Percentiles rank a stretch among this genome's conserved stretches.
phyloP scores from a whole-genome alignment of 192 early-diverging fungal genomes.

The Jimgerdemannia flammicorona region DNA sequence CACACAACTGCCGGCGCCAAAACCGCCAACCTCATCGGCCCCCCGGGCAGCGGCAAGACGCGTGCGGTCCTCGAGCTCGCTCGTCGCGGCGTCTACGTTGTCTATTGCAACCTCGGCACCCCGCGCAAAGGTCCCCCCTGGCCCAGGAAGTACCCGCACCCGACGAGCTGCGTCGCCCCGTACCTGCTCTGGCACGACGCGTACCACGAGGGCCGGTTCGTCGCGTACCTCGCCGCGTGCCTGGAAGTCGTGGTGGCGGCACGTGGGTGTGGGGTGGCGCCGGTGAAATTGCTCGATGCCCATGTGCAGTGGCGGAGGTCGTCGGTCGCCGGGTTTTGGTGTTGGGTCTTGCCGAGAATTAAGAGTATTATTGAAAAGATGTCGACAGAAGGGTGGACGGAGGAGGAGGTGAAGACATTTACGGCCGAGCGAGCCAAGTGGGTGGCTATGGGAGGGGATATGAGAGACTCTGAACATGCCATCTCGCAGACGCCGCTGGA shows the following conservation, averaged over 20 bases:
- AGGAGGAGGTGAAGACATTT: background rate
- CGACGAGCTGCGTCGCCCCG: background rate
- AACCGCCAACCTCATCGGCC: background rate
- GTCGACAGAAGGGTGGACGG: background rate
- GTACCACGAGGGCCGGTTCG: background rate
- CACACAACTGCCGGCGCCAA: background rate
- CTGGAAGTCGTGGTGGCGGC: background rate
- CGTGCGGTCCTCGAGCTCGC: background rate
- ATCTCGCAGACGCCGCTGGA: background rate
- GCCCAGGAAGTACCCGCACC: background rate
- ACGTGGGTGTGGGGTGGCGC: background rate
- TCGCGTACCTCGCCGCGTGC: background rate
- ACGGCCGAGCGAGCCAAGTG: background rate
- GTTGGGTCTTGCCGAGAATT: background rate
- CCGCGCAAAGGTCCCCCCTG: background rate
- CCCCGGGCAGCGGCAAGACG: background rate
- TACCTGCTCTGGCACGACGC: background rate
- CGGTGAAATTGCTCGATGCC: background rate
- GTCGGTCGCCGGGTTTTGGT: background rate
- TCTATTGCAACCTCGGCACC: background rate
- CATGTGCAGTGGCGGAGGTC: background rate
- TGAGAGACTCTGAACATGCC: too few species aligned
- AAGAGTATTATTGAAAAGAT: background rate
- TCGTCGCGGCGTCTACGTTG: background rate
- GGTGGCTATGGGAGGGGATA: background rate